A percentile compares a stretch with the other conserved stretches of the same genome.
Conservation (phyloP, 495 filamentous ascomycete genomes). For the Rhypophila decipiens region DNA sequence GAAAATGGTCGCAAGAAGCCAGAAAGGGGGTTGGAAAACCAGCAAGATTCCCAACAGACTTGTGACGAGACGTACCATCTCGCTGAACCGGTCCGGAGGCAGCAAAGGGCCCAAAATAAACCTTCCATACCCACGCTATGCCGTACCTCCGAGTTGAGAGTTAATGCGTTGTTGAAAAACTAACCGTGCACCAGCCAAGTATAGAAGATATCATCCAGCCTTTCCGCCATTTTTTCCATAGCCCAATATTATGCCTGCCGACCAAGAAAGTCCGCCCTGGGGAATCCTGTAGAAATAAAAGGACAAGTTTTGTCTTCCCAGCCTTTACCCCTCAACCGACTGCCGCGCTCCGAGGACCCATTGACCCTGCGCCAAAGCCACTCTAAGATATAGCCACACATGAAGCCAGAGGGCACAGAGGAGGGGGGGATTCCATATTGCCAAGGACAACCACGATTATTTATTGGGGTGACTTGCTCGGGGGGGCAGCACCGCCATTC, state of each 20-base stretch:
- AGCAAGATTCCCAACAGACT: no score
- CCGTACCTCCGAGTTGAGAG: slow-evolving; percentile 1
- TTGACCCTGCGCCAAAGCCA: slow-evolving; percentile 18
- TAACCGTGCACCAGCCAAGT: slow-evolving; percentile 6
- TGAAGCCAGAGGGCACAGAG: slow-evolving; percentile 15
- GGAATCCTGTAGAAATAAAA: slow-evolving; percentile 26
- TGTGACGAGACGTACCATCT: no score
- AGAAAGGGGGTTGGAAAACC: no score
- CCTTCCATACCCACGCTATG: no score
- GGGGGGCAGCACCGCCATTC: slow-evolving; percentile 59
- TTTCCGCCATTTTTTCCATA: slow-evolving; percentile 5
- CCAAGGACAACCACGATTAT: not conserved
- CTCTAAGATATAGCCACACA: slow-evolving; percentile 18
- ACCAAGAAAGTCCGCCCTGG: slow-evolving; percentile 31
- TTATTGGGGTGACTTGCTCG: slow-evolving; percentile 61
- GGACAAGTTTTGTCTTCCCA: slow-evolving; percentile 41
- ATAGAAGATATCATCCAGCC: slow-evolving; percentile 3
- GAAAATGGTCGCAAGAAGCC: no score
- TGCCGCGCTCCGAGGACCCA: slow-evolving; percentile 17
- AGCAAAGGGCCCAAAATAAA: no score
- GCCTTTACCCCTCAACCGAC: slow-evolving; percentile 20
- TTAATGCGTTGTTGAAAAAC: slow-evolving; percentile 1
- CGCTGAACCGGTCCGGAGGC: no score
- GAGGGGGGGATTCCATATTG: slow-evolving; percentile 6
- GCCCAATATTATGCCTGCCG: slow-evolving; percentile 28